Evolutionary conservation across 352 stramenopile species (phyloP).

Genomic region (Phytophthora sp.): DNA sequence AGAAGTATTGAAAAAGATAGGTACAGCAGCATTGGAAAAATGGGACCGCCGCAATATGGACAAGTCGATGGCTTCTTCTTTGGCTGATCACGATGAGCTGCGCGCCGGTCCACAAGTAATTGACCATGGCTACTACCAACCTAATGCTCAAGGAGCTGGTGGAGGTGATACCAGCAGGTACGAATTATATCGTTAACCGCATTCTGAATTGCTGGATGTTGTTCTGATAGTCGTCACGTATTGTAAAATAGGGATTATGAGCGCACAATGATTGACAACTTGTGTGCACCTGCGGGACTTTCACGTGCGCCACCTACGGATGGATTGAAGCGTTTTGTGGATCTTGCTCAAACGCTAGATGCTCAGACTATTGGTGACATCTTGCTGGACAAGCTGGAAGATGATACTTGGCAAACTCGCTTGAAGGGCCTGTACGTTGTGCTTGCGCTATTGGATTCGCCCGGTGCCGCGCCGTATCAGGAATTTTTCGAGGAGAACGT

Average conservation of each 20-base stretch:
- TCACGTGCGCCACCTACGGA: slow-evolving; percentile 78
- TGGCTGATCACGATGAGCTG: slow-evolving; percentile 87
- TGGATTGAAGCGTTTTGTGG: slow-evolving; percentile 83
- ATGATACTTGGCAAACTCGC: slow-evolving; percentile 81
- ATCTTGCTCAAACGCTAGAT: slow-evolving; percentile 87
- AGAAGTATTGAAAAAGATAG: slow-evolving; percentile 85
- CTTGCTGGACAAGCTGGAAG: slow-evolving; percentile 87
- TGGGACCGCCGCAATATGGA: slow-evolving; percentile 91
- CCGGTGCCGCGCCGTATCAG: slow-evolving; percentile 65
- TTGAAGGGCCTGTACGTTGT: slow-evolving; percentile 87
- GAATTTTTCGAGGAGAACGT: slow-evolving; percentile 87
- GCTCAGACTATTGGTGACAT: slow-evolving; percentile 87
- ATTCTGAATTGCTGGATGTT: background rate
- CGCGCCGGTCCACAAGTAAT: slow-evolving; percentile 65
- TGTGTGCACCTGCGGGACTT: slow-evolving; percentile 79
- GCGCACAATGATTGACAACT: slow-evolving; percentile 83
- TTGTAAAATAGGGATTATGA: slow-evolving; percentile 71
- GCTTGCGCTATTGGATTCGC: slow-evolving; percentile 75
- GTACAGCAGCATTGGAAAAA: slow-evolving; percentile 75
- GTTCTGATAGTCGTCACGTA: slow-evolving; percentile 1
- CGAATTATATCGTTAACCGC: background rate
- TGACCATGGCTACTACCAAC: slow-evolving; percentile 80
- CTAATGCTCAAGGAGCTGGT: slow-evolving; percentile 63
- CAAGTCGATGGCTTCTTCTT: slow-evolving; percentile 89
- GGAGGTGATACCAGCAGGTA: slow-evolving; percentile 81